Evolutionary conservation across 1,284 basidiomycete genomes (phyloP).

Genomic region (Pseudozyma thailandica): DNA sequence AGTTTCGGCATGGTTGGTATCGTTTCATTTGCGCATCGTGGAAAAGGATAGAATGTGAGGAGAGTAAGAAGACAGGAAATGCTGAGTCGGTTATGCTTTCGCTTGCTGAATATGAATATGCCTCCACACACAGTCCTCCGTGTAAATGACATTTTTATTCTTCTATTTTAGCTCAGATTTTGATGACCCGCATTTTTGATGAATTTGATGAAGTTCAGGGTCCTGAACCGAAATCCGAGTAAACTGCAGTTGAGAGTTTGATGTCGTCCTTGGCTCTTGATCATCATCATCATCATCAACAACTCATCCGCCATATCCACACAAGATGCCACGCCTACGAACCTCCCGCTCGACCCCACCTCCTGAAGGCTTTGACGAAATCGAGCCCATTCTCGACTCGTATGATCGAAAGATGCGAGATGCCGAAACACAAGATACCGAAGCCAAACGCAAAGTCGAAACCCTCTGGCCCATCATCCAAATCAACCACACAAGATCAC

Average conservation of each 20-base stretch:
- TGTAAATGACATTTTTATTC: conserved; percentile 16
- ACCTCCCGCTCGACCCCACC: conserved; percentile 94
- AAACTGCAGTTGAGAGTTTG: neutral
- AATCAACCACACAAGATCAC: conserved; percentile 84
- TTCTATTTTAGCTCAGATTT: conserved; percentile 5
- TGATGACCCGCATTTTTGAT: conserved; percentile 1
- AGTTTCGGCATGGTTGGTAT: conserved; percentile 36
- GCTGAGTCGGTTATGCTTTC: conserved; percentile 17
- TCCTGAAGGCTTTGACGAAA: conserved; percentile 97
- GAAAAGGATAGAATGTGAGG: neutral
- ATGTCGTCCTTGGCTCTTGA: neutral
- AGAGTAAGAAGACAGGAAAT: neutral
- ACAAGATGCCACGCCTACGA: conserved; percentile 88
- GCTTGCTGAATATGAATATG: conserved; percentile 8
- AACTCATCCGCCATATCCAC: neutral
- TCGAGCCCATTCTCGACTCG: conserved; percentile 73
- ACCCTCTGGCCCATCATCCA: conserved; percentile 99
- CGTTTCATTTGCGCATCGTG: neutral
- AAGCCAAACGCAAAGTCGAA: conserved; percentile 96
- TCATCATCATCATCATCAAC: neutral
- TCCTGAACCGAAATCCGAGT: neutral
- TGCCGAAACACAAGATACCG: conserved; percentile 90
- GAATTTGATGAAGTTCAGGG: no score
- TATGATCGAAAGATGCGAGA: conserved; percentile 67
- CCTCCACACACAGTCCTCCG: conserved; percentile 18